Evolutionary conservation across 345 rosid species (phyloP), one percentile per base, ranked within the genome.

Genomic region (Linum tenue): DNA sequence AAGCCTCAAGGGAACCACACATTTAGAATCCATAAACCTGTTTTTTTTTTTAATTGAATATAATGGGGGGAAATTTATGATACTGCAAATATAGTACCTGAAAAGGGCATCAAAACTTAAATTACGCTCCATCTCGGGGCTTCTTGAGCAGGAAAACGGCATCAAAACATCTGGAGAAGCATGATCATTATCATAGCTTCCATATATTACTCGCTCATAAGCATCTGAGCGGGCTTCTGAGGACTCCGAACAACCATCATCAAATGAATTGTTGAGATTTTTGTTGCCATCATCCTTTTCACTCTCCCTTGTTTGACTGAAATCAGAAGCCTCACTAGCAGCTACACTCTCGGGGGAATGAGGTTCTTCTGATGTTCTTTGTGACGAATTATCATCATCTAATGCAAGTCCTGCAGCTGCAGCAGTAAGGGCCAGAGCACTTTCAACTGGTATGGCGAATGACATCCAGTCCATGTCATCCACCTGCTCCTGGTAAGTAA

Each of bases 381-480:
- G 60, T 58, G 83, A 80, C 50, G 79, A 73, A 65, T 78, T 72
- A 64, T 87, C 96, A 73, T 84, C 81, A 64, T 90, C 88, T 36
- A 72, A 44, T 65, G 79, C 76, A 64, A 86, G 69, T 60, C 92
- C 98, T 5, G 95, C 89, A 58, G 97, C 96, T 64, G 90, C 90
- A 53, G 97, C 96, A 35, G 89, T 79, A 59, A 85, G 85, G 64
- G 88, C 85, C 56, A 84, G 71, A 70, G 81, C 90, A 75, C 81
- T 81, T 67, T 94, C 82, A 69, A 85, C 83, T 37, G 92, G 95
- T 67, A 88, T 88, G 50, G 96, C 95, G 73, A 81, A 86, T 69
- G 88, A 84, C 85, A 78, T 88, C 92, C 86, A 92, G 69, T 90
- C 88, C 73, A 62, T 66, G 75, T 37, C 73, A 71, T 63, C 60